Conservation (phyloP, 345 rosid genomes). For the Rhodomyrtus tomentosa region DNA sequence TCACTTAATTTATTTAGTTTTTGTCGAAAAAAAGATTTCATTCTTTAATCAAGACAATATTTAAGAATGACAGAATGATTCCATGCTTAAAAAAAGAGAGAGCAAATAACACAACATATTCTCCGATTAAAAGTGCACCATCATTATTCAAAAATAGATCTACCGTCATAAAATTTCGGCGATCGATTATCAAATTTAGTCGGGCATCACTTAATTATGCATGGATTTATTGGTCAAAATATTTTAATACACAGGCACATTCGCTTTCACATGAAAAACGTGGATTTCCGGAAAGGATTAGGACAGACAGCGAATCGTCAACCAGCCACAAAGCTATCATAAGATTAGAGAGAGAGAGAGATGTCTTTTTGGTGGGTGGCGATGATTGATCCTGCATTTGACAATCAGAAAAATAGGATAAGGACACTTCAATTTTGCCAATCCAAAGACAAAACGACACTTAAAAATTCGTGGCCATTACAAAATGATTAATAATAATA, state of each 20-base stretch:
- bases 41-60: too few relatives aligned
- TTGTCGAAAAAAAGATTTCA: too few relatives aligned
- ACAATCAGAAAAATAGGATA: background rate
- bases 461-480: background rate
- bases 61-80: too few relatives aligned
- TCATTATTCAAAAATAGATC: too few relatives aligned
- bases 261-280: background rate
- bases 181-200: too few relatives aligned
- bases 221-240: background rate
- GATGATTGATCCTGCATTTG: background rate
- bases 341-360: background rate
- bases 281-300: background rate
- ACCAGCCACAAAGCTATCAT: background rate
- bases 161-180: too few relatives aligned
- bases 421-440: background rate
- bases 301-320: background rate
- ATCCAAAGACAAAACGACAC: too few relatives aligned
- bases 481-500: background rate
- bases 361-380: background rate
- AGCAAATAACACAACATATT: too few relatives aligned
- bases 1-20: too few relatives aligned
- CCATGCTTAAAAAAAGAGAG: too few relatives aligned
- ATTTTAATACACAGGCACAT: background rate
- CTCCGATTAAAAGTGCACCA: too few relatives aligned
- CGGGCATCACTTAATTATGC: background rate